phyloP scores from a whole-genome alignment of 805 yeast species.

The Suhomyces pyralidae region DNA sequence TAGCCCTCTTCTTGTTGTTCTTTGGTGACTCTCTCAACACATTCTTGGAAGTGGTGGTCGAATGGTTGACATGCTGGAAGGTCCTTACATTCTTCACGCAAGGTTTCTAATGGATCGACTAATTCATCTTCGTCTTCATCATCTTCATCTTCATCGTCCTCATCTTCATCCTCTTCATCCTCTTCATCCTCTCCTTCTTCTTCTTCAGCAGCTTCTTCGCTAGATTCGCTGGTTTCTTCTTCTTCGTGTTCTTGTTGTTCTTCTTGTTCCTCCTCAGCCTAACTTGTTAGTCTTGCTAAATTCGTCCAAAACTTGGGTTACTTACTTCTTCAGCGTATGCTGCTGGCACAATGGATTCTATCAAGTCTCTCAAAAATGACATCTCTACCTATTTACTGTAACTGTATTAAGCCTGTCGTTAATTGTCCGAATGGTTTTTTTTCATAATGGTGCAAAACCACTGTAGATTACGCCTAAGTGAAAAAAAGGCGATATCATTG shows the following conservation, averaged over 20 bases:
- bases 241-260: slow-evolving; percentile 20
- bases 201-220: slow-evolving; percentile 28
- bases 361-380: slow-evolving; percentile 65
- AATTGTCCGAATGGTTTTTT: slow-evolving; percentile 3
- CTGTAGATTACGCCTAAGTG: slow-evolving; percentile 13
- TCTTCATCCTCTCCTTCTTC: slow-evolving; percentile 35
- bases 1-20: slow-evolving; percentile 83
- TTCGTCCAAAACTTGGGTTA: slow-evolving; percentile 7
- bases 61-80: slow-evolving; percentile 65
- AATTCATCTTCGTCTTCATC: slow-evolving; percentile 70
- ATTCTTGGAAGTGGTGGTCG: slow-evolving; percentile 89
- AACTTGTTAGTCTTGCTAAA: slow-evolving; percentile 13
- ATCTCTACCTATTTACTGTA: slow-evolving; percentile 15
- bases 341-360: slow-evolving; percentile 76
- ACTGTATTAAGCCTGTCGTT: neutral
- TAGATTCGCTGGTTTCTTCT: slow-evolving; percentile 18
- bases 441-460: slow-evolving; percentile 7
- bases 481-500: slow-evolving; percentile 28
- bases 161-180: slow-evolving; percentile 49
- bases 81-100: slow-evolving; percentile 60
- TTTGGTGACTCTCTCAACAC: slow-evolving; percentile 91
- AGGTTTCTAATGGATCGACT: slow-evolving; percentile 42
- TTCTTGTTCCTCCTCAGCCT: slow-evolving; percentile 26
- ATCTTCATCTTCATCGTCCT: slow-evolving; percentile 57
- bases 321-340: slow-evolving; percentile 79